Percentiles rank a stretch among this genome's conserved stretches.
Evolutionary conservation across 2,329 filamentous ascomycete genomes (phyloP).

Genomic region (Geosmithia morbida): DNA sequence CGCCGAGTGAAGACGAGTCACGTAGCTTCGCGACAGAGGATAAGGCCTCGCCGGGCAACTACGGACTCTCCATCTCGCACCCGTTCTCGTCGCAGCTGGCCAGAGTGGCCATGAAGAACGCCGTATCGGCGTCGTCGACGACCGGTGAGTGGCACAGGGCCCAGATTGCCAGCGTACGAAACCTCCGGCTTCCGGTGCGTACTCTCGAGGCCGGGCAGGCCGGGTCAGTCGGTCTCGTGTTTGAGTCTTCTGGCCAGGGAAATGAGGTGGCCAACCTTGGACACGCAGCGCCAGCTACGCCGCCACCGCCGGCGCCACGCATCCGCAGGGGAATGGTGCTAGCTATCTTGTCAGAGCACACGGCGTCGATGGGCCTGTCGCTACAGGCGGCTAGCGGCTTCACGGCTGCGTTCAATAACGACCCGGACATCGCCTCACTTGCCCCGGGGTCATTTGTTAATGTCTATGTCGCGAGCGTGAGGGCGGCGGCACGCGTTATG

Average conservation of each 20-base stretch:
- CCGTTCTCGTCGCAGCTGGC: slow-evolving; percentile 37
- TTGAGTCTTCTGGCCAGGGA: slow-evolving; percentile 12
- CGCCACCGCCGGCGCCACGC: slow-evolving; percentile 9
- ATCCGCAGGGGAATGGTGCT: slow-evolving; percentile 76
- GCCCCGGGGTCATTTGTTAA: slow-evolving; percentile 58
- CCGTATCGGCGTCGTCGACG: slow-evolving; percentile 33
- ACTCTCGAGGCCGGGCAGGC: slow-evolving; percentile 68
- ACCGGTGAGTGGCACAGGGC: slow-evolving; percentile 68
- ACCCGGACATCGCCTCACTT: slow-evolving; percentile 47
- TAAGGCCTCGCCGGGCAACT: slow-evolving; percentile 29
- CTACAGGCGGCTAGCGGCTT: slow-evolving; percentile 54
- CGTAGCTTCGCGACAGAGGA: slow-evolving; percentile 25
- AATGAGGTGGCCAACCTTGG: neutral
- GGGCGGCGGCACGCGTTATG: slow-evolving; percentile 64
- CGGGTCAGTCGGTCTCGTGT: slow-evolving; percentile 70
- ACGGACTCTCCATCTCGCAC: slow-evolving; percentile 36
- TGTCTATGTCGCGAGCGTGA: slow-evolving; percentile 76
- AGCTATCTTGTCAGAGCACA: slow-evolving; percentile 43
- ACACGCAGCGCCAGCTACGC: slow-evolving; percentile 4
- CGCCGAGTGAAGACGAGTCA: slow-evolving; percentile 34
- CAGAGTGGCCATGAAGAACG: slow-evolving; percentile 35
- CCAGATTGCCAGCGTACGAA: slow-evolving; percentile 72
- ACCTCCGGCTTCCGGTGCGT: slow-evolving; percentile 70
- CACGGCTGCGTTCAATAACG: slow-evolving; percentile 53
- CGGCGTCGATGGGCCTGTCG: slow-evolving; percentile 39